phyloP scores from a whole-genome alignment of 164 flowering plant species.

The Nymphaea colorata region DNA sequence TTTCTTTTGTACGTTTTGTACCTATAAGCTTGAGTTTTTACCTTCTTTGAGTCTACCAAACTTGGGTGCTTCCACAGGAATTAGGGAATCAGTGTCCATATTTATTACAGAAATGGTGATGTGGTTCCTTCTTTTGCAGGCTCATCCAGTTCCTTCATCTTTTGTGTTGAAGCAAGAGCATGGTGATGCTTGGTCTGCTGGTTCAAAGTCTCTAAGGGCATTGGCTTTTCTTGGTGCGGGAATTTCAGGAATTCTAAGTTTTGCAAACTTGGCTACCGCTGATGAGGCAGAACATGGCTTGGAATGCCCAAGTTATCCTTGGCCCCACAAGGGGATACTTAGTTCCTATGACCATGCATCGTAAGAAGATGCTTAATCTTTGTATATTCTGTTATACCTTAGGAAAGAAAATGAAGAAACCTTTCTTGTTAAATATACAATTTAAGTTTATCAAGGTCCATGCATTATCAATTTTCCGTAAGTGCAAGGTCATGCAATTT shows the following conservation, averaged over 20 bases:
- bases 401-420: no score
- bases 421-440: no score
- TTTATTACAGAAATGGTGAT: neutral
- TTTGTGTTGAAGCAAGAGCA: conserved; percentile 12
- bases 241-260: conserved; percentile 50
- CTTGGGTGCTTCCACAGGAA: no score
- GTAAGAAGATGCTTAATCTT: conserved; percentile 26
- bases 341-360: conserved; percentile 85
- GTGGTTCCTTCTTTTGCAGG: conserved; percentile 3
- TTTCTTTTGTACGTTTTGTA: no score
- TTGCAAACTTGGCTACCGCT: conserved; percentile 43
- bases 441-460: no score
- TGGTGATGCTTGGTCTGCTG: conserved; percentile 27
- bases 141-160: conserved; percentile 6
- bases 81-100: no score
- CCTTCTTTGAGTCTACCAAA: no score
- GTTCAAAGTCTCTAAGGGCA: conserved; percentile 32
- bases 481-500: no score
- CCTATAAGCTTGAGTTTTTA: no score
- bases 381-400: no score
- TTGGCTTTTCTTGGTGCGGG: conserved; percentile 62
- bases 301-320: conserved; percentile 58
- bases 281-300: conserved; percentile 87
- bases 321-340: conserved; percentile 85
- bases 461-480: no score